Evolutionary conservation across 2,329 filamentous ascomycete genomes (phyloP), one percentile per base, ranked within the genome.

Genomic region (Trichophyton benhamiae): DNA sequence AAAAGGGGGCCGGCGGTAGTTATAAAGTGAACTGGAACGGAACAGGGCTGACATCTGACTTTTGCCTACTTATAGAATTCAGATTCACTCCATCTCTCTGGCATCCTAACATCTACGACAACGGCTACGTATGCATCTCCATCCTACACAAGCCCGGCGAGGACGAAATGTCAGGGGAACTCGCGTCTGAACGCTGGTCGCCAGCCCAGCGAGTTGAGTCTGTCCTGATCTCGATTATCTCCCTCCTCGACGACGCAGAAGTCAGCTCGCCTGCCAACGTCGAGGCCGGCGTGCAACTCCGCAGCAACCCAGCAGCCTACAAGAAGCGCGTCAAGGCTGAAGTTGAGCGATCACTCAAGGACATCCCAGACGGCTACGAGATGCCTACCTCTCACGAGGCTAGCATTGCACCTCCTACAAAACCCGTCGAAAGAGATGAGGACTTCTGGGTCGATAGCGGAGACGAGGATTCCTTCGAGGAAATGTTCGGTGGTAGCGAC

Each of bases 181-280:
- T 83, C 44, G 92, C 94, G 5, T 87, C 87, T 62, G 94, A 97
- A 76, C 88, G 92, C 62, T 99, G 92, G 92, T 91, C 89, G 4
- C 91, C 94, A 0, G 85, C 94, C 3, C 92, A 97, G 74, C 88
- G 91, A 20, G 92, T 95, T 57, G 94, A 97, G 77, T 95, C 91
- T 1, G 91, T 99, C 41, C 82, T 99, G 17, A 90, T 95, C 64
- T 96, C 90, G 7, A 89, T 97, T 17, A 83, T 97, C 6, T 87
- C 94, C 4, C 83, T 99, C 1, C 84, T 99, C 61, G 94, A 97
- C 72, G 90, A 96, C 68, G 90, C 92, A 13, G 92, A 99, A 74
- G 89, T 95, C 69, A 90, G 86, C 67, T 96, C 91, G 0, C 90
- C 94, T 0, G 94, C 92, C 65, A 97, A 97, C 72, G 91, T 97